Percentiles rank a stretch among this genome's conserved stretches.
phyloP scores from a whole-genome alignment of 306 rosid genomes.

The Fragaria ananassa region DNA sequence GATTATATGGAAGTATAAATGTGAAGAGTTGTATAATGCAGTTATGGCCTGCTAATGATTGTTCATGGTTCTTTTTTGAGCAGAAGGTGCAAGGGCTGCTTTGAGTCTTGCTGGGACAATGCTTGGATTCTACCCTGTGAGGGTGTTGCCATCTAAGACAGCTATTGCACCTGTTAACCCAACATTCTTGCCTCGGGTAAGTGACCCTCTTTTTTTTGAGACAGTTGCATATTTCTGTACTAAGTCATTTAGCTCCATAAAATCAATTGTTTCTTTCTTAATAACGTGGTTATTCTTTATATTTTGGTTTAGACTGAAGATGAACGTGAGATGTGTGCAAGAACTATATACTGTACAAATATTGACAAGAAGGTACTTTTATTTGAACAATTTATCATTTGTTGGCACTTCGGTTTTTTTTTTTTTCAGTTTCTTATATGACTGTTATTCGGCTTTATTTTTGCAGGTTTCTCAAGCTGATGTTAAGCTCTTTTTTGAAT shows the following conservation, averaged over 20 bases:
- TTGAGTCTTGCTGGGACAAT: slow-evolving; percentile 44
- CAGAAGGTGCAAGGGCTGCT: slow-evolving; percentile 45
- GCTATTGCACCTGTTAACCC: slow-evolving; percentile 53
- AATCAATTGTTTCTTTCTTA: not conserved
- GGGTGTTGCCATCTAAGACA: slow-evolving; percentile 46
- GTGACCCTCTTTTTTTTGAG: slow-evolving; percentile 7
- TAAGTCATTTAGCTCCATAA: not conserved
- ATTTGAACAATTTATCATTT: not conserved
- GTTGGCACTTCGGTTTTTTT: not conserved
- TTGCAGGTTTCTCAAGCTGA: slow-evolving; percentile 43
- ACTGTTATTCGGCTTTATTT: not conserved
- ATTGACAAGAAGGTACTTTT: slow-evolving; percentile 46
- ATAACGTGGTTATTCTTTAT: not conserved
- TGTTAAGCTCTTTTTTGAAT: slow-evolving; percentile 42
- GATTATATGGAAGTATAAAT: not conserved
- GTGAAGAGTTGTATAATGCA: not conserved
- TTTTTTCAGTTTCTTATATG: not conserved
- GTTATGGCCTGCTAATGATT: not conserved
- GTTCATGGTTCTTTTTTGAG: slow-evolving; percentile 1
- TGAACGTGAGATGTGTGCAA: slow-evolving; percentile 49
- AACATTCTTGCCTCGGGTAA: slow-evolving; percentile 44
- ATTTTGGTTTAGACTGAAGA: slow-evolving; percentile 27
- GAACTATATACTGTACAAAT: slow-evolving; percentile 45
- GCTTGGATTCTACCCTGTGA: slow-evolving; percentile 51
- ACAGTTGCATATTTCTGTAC: slow-evolving; percentile 6